Evolutionary conservation across 208 protist species (phyloP), one percentile per base, ranked within the genome.

Genomic region (Leptomonas pyrrhocoris): DNA sequence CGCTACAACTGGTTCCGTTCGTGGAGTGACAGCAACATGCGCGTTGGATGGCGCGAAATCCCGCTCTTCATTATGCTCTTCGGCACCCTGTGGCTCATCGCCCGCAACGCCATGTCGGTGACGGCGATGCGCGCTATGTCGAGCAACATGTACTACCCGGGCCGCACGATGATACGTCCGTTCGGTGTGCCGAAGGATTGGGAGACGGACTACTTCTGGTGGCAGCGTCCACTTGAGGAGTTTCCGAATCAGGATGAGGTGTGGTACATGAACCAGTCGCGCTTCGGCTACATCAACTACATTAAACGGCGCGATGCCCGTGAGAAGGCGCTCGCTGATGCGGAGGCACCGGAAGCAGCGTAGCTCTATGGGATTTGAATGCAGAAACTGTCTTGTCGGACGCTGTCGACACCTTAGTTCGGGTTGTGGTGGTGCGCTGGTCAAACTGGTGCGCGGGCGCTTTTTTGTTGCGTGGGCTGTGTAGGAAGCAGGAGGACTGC

Each of bases 1-100:
- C 85, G 88, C 18, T 96, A 91, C 79, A 91, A 89, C 68, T 96
- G 90, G 90, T 94, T 90, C 77, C 74, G 86, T 45, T 86, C 86
- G 5, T 96, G 90, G 90, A 74, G 75, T 61, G 88, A 93, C 59
- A 91, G 66, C 80, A 96, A 96, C 77, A 80, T 94, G 80, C 90
- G 90, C 73, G 85, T 79, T 34, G 90, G 90, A 0, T 91, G 83
- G 86, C 76, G 77, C 11, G 90, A 96, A 61, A 73, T 94, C 30
- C 86, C 83, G 62, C 73, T 96, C 40, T 90, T 91, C 64, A 73
- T 82, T 0, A 77, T 94, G 43, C 69, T 90, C 65, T 85, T 88
- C 46, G 73, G 58, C 27, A 73, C 65, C 3, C 34, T 95, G 2
- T 96, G 89, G 69, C 83, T 74, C 49, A 30, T 88, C 8, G 79